phyloP scores from a whole-genome alignment of 345 rosid species.

The Rhodamnia argentea region DNA sequence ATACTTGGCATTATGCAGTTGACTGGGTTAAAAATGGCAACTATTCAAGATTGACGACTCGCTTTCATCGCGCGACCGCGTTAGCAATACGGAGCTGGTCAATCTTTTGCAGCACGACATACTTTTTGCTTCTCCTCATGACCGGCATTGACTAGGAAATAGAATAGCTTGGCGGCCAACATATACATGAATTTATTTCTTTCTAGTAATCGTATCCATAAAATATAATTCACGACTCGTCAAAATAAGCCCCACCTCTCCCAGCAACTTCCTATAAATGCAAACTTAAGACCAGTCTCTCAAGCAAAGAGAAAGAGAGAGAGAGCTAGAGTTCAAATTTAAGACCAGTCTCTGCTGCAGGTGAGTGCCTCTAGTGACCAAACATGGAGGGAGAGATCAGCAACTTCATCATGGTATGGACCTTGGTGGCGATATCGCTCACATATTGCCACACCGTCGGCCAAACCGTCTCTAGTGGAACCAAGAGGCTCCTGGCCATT shows the following conservation, averaged over 20 bases:
- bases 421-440: background rate
- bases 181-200: background rate
- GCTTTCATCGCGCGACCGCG: background rate
- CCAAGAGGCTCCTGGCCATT: constrained; percentile 6
- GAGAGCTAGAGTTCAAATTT: too few relatives aligned
- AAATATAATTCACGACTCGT: background rate
- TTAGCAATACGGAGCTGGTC: background rate
- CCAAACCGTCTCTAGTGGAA: constrained; percentile 4
- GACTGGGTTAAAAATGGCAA: background rate
- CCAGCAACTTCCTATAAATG: background rate
- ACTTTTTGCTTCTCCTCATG: background rate
- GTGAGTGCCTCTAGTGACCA: background rate
- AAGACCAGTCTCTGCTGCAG: too few relatives aligned
- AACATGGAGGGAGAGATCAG: background rate
- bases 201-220: background rate
- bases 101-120: rapidly evolving
- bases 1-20: background rate
- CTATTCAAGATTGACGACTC: background rate
- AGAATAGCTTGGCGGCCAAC: background rate
- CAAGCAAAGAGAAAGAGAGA: background rate
- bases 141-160: background rate
- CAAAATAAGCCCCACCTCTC: background rate
- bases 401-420: constrained; percentile 8
- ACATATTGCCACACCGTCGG: constrained; percentile 10
- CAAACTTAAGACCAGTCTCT: background rate